phyloP scores from a whole-genome alignment of 805 yeast genomes.

The Barnettozyma wickerhamii region DNA sequence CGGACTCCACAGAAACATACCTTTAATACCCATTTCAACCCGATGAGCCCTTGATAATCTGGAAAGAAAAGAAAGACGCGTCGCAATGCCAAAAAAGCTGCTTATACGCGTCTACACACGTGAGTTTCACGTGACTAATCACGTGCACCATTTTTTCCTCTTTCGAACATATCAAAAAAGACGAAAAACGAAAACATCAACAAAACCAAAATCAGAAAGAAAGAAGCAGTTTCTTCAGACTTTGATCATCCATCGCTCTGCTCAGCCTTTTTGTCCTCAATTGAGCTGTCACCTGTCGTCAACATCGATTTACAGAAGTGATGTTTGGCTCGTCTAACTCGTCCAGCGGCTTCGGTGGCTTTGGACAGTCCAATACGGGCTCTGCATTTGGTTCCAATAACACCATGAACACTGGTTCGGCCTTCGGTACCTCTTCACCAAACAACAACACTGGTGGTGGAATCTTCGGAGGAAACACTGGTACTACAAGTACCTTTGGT shows the following conservation, averaged over 20 bases:
- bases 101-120: neutral
- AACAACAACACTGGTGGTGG: conserved; percentile 26
- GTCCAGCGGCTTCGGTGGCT: conserved; percentile 29
- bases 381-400: conserved; percentile 26
- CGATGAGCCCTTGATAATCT: too few relatives aligned
- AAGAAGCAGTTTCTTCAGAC: too few relatives aligned
- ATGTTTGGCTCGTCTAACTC: conserved; percentile 27
- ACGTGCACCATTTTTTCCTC: too few relatives aligned
- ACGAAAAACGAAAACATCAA: too few relatives aligned
- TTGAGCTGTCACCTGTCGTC: too few relatives aligned
- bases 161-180: too few relatives aligned
- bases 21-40: conserved; percentile 47
- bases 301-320: conserved; percentile 1
- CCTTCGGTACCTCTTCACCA: conserved; percentile 25
- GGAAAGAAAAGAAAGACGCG: too few relatives aligned
- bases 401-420: conserved; percentile 15
- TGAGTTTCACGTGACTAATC: too few relatives aligned
- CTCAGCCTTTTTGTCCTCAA: neutral
- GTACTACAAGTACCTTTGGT: conserved; percentile 21
- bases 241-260: too few relatives aligned
- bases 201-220: too few relatives aligned
- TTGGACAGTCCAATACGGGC: conserved; percentile 27
- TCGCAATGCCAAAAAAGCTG: too few relatives aligned
- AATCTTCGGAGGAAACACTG: conserved; percentile 36
- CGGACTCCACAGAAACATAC: conserved; percentile 24